Evolutionary conservation across 148 eudicot species (phyloP).

Genomic region (Fagopyrum esculentum): DNA sequence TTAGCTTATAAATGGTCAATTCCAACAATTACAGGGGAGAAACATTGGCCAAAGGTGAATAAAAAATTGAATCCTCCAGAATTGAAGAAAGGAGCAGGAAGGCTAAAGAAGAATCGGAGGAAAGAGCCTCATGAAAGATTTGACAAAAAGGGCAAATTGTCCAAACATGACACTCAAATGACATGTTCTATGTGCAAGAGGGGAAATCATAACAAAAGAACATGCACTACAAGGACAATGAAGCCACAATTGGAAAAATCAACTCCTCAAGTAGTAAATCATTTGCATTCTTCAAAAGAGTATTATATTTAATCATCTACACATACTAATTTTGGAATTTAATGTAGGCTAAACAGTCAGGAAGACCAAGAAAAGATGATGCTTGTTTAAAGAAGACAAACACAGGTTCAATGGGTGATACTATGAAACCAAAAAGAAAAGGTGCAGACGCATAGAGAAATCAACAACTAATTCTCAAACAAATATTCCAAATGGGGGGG

Average conservation of each 20-base stretch:
- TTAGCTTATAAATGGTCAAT: background rate
- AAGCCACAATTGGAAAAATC: background rate
- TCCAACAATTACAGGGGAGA: background rate
- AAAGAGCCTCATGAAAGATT: background rate
- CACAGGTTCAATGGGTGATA: background rate
- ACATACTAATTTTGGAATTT: background rate
- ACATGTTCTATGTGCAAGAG: background rate
- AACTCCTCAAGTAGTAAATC: background rate
- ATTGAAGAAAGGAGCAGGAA: background rate
- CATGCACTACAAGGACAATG: background rate
- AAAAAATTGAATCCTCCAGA: background rate
- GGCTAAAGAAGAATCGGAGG: background rate
- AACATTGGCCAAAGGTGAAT: background rate
- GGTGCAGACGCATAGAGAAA: background rate
- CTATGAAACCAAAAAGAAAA: background rate
- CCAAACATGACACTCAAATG: background rate
- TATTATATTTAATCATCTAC: background rate
- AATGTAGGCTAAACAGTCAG: background rate
- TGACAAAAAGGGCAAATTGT: background rate
- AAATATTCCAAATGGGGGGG: too few species aligned
- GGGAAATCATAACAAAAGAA: background rate
- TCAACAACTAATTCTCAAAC: too few species aligned
- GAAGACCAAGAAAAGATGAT: background rate
- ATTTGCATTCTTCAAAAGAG: background rate
- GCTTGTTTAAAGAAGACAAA: background rate